Percentiles rank a stretch among this genome's conserved stretches.
Evolutionary conservation across 306 rosid genomes (phyloP).

Genomic region (Malus sieversii): DNA sequence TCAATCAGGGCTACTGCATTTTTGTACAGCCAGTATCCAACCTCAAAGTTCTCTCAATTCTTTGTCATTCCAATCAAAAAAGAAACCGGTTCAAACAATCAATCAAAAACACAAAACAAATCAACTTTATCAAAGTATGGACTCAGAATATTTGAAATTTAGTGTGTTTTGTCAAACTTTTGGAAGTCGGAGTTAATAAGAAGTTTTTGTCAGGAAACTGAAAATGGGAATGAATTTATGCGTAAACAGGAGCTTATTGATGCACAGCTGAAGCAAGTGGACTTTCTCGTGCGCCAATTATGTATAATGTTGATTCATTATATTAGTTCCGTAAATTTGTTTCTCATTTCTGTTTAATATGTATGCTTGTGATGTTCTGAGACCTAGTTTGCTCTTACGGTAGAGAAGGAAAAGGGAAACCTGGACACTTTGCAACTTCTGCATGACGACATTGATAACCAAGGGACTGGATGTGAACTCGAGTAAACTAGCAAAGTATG

Average conservation of each 20-base stretch:
- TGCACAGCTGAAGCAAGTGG: constrained; percentile 90
- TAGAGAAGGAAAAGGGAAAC: constrained; percentile 86
- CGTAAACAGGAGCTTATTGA: constrained; percentile 82
- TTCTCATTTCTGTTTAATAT: neutral
- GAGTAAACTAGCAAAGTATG: constrained; percentile 92
- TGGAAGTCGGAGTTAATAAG: constrained; percentile 12
- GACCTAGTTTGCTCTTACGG: constrained; percentile 36
- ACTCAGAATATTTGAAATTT: neutral
- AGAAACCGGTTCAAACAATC: too few species aligned
- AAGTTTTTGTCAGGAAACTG: constrained; percentile 34
- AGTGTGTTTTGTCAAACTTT: neutral
- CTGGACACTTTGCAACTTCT: constrained; percentile 58
- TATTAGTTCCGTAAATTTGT: constrained; percentile 4
- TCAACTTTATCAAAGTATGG: neutral
- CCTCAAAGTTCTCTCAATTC: too few species aligned
- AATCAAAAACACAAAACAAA: too few species aligned
- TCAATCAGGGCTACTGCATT: too few species aligned
- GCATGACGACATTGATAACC: constrained; percentile 76
- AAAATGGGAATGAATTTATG: constrained; percentile 79
- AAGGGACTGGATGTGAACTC: constrained; percentile 86
- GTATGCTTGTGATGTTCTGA: constrained; percentile 7
- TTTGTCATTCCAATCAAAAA: too few species aligned
- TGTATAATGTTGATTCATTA: constrained; percentile 34
- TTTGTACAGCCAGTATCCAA: too few species aligned
- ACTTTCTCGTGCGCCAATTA: constrained; percentile 71